Conservation (phyloP, 2,329 filamentous ascomycete species). For the Aplosporella prunicola region DNA sequence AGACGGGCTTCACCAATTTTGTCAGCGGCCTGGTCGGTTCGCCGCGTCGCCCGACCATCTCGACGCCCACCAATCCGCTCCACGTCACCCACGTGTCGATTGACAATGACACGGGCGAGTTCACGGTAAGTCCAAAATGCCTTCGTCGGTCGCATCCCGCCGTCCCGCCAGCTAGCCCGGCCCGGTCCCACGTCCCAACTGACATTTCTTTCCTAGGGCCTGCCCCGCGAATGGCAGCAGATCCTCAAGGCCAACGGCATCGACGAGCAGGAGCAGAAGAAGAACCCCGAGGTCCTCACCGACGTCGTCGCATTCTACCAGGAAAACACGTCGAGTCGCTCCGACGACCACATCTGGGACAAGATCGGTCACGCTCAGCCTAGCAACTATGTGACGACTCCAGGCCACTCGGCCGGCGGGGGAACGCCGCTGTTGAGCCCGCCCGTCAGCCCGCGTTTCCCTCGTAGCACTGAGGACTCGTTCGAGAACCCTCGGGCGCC, state of each 20-base stretch:
- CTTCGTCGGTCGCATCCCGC: background rate
- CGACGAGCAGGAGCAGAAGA: constrained; percentile 87
- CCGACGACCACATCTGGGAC: constrained; percentile 83
- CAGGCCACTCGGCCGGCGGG: constrained; percentile 6
- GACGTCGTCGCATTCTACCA: constrained; percentile 97
- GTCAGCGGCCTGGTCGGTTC: constrained; percentile 43
- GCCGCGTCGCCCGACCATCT: constrained; percentile 85
- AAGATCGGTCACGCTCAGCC: constrained; percentile 87
- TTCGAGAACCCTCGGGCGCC: constrained; percentile 95
- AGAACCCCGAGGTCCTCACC: constrained; percentile 90
- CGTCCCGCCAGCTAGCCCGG: background rate
- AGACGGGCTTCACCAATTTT: constrained; percentile 31
- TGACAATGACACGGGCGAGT: constrained; percentile 91
- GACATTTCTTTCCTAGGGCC: constrained; percentile 48
- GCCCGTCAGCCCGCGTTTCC: constrained; percentile 77
- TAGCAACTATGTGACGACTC: constrained; percentile 19
- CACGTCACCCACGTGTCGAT: constrained; percentile 98
- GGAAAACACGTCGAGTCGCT: constrained; percentile 72
- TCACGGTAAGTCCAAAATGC: constrained; percentile 58
- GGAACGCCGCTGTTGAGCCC: constrained; percentile 58
- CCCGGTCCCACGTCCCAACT: background rate
- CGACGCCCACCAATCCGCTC: constrained; percentile 93
- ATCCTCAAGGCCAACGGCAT: constrained; percentile 93
- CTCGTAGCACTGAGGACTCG: constrained; percentile 72
- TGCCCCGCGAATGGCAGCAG: constrained; percentile 96